Conservation (phyloP, 1,284 basidiomycete genomes). For the Testicularia cyperi region DNA sequence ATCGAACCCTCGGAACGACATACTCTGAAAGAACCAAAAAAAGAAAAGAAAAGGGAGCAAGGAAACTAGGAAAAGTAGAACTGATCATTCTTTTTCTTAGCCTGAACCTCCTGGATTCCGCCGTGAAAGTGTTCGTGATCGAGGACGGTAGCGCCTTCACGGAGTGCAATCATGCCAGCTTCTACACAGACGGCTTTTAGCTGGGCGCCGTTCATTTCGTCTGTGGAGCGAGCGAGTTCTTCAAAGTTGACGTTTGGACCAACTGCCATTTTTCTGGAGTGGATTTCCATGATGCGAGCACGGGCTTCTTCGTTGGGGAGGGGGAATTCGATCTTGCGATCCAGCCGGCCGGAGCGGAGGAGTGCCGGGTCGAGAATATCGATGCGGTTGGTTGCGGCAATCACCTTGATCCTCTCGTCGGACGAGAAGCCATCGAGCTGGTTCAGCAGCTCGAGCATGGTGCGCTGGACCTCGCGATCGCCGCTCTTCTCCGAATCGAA, state of each 20-base stretch:
- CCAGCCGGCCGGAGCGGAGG: slow-evolving; percentile 73
- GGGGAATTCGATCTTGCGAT: slow-evolving; percentile 80
- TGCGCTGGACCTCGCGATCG: slow-evolving; percentile 97
- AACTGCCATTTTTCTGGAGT: slow-evolving; percentile 88
- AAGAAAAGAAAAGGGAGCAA: no score
- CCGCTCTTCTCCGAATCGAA: slow-evolving; percentile 97
- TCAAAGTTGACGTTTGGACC: slow-evolving; percentile 74
- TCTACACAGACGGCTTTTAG: slow-evolving; percentile 71
- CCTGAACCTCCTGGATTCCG: slow-evolving; percentile 59
- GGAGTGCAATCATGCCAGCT: slow-evolving; percentile 95
- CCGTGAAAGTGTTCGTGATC: slow-evolving; percentile 60
- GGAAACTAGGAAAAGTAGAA: slow-evolving; percentile 46
- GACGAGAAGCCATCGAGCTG: slow-evolving; percentile 80
- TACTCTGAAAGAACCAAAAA: no score
- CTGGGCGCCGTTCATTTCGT: slow-evolving; percentile 75
- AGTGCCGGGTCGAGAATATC: slow-evolving; percentile 87
- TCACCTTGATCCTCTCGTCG: slow-evolving; percentile 97
- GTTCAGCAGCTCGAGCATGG: slow-evolving; percentile 97
- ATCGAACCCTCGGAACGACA: no score
- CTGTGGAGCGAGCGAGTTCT: slow-evolving; percentile 73
- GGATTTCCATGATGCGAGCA: slow-evolving; percentile 74
- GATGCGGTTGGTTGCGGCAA: slow-evolving; percentile 97
- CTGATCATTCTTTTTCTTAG: slow-evolving; percentile 59
- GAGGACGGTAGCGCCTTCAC: slow-evolving; percentile 78
- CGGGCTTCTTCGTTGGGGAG: slow-evolving; percentile 74